Evolutionary conservation across 2,329 filamentous ascomycete genomes (phyloP).

Genomic region (Colletotrichum australisinense): DNA sequence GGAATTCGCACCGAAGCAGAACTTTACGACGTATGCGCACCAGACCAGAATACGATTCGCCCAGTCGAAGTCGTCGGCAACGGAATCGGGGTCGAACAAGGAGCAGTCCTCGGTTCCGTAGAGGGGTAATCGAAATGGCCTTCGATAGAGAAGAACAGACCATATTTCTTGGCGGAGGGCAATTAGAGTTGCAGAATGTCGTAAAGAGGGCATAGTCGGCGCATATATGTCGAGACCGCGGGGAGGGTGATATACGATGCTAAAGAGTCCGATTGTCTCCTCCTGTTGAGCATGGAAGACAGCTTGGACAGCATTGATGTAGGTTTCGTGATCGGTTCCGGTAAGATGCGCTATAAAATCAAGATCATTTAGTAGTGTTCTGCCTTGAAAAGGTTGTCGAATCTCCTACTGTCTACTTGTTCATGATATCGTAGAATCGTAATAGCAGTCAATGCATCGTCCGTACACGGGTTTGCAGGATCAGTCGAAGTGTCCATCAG

Average conservation of each 20-base stretch:
- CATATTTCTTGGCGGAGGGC: conserved; percentile 19
- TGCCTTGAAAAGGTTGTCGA: no score
- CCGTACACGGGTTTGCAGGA: conserved; percentile 17
- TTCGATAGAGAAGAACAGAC: conserved; percentile 22
- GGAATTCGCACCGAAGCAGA: conserved; percentile 60
- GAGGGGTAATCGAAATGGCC: conserved; percentile 12
- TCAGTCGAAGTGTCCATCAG: conserved; percentile 13
- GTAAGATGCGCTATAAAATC: background rate
- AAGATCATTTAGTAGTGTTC: background rate
- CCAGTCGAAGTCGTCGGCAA: conserved; percentile 64
- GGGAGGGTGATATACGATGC: conserved; percentile 2
- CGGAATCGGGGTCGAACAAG: background rate
- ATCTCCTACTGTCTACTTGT: conserved; percentile 14
- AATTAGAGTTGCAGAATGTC: conserved; percentile 10
- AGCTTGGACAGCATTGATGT: conserved; percentile 19
- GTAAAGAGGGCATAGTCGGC: conserved; percentile 1
- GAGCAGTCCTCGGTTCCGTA: conserved; percentile 16
- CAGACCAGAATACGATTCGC: conserved; percentile 71
- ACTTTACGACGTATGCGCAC: conserved; percentile 72
- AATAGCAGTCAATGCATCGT: conserved; percentile 14
- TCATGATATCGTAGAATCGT: conserved; percentile 18
- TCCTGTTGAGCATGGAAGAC: conserved; percentile 18
- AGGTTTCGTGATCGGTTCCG: conserved; percentile 14
- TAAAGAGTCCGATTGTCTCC: conserved; percentile 7
- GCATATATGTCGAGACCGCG: conserved; percentile 10